Evolutionary conservation across 306 rosid species (phyloP), one percentile per base, ranked within the genome.

Genomic region (Pyrus pyrifolia): DNA sequence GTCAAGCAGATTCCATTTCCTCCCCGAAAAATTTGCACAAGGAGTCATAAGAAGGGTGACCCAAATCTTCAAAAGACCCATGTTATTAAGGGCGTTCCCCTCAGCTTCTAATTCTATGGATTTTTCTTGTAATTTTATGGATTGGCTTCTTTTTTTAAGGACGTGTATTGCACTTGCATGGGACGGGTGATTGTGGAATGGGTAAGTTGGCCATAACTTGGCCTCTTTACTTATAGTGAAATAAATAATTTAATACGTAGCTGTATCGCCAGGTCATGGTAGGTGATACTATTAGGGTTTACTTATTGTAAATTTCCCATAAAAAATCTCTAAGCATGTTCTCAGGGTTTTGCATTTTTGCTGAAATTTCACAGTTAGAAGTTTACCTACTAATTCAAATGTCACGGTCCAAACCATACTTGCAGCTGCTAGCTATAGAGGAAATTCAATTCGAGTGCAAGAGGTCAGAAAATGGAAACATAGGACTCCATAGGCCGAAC

Each of bases 1-100:
- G 78, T 91, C 98, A 79, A 79, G 17, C 4, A 85, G 44, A 22
- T 64, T 93, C 97, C 97, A 91, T 79, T 87, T 86, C 76, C 98
- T 87, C 10, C 93, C 90, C 77, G 5, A 11, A 22, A 71, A 51
- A 19, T 52, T 1, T 2, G 19, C 63, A 25, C 63, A 52, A 11
- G 75, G 63, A 6, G 21, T 52, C 62, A 15, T 51, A 11, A 71
- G 21, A 29, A 52, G 33, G 21, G 10, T 2, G 45, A 31, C 46
- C 75, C 44, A 19, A 3, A 30, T 21, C 59, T 10, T 11, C 49
- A 30, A 7, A 69, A 46, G 23, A 35, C 59, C 73, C 42, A 69
- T 69, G 29, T 4, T 23, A 22, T 22, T 9, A 21, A n/a, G 23
- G n/a, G 21, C 12, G 60, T 13, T 22, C 60, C 23, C 4, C 23